A percentile compares a stretch with the other conserved stretches of the same genome.
Conservation (phyloP, 2,329 filamentous ascomycete species). For the Cladorrhinum sp. region DNA sequence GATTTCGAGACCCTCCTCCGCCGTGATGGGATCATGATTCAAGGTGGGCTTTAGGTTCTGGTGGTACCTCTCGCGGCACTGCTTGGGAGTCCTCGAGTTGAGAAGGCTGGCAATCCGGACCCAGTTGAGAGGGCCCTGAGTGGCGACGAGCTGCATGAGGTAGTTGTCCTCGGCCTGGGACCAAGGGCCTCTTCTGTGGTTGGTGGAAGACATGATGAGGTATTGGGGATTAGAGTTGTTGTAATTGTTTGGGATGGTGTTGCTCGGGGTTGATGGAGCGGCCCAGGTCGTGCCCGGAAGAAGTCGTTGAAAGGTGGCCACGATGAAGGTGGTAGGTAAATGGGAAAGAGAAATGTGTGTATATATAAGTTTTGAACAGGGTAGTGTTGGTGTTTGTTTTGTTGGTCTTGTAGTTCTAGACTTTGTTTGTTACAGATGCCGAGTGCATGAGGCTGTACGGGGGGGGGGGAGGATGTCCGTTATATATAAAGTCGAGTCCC, state of each 20-base stretch:
- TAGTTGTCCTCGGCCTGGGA: conserved; percentile 3
- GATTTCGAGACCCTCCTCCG: conserved; percentile 69
- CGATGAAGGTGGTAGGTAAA: background rate
- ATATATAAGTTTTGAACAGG: background rate
- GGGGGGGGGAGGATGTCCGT: background rate
- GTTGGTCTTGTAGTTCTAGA: background rate
- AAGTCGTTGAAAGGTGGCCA: background rate
- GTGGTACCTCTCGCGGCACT: conserved; percentile 90
- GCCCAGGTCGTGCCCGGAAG: background rate
- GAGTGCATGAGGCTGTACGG: background rate
- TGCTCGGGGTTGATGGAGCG: background rate
- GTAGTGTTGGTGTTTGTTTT: background rate
- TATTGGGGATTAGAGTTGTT: background rate
- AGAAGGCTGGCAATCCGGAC: conserved; percentile 77
- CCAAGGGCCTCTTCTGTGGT: conserved; percentile 8
- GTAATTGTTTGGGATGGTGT: background rate
- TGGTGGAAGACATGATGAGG: conserved; percentile 2
- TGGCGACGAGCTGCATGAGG: conserved; percentile 2
- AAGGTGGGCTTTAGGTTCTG: conserved; percentile 82
- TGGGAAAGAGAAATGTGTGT: background rate
- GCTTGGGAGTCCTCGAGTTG: conserved; percentile 79
- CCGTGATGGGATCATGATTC: conserved; percentile 70
- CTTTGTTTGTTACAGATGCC: background rate
- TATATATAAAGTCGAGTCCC: background rate
- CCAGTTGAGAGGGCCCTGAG: conserved; percentile 64